Evolutionary conservation across 495 filamentous ascomycete genomes (phyloP), one percentile per base, ranked within the genome.

Genomic region (Neurospora sp.): DNA sequence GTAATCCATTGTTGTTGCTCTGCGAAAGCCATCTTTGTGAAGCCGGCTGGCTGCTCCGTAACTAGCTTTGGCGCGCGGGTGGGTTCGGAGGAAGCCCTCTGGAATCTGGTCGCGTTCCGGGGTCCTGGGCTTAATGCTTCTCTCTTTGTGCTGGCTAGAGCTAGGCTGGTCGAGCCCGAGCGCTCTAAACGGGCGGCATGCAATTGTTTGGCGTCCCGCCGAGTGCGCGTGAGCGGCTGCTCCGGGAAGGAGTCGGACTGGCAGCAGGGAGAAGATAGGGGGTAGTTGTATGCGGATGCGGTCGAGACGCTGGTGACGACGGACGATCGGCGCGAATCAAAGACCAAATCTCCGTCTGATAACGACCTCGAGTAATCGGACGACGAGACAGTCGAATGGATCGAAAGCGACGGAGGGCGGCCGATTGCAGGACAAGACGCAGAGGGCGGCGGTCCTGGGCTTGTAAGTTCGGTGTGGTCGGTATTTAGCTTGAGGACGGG

Each of bases 1-100:
- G 90, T 93, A 79, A 98, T 90, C 95, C 95, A 98, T 84, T 91
- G 91, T 86, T 95, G 92, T 85, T 97, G 88, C 77, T 86, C 85
- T 73, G 83, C 81, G 76, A 80, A 86, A 69, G 85, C 86, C 87
- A 89, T 89, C 79, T 82, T 88, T 77, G 73, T 74, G 39, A 69
- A 62, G 59, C 42, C 71, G 74, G 70, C n/a, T 24, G 74, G 17
- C 69, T 62, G 54, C 28, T 62, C 54, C 54, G 54, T 62, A 15
- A 62, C 54, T 28, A 62, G 13, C 54, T 62, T 62, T 8, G 54
- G 76, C 72, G 77, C 79, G 77, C 78, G 78, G 70, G 75, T 72
- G 73, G 74, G 71, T 73, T 70, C 74, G 78, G 74, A 74, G 73
- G 77, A 74, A 69, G 78, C 77, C 66, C 77, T 72, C 31, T 78